Evolutionary conservation across 208 protist genomes (phyloP), one percentile per base, ranked within the genome.

Genomic region (Angomonas deanei): DNA sequence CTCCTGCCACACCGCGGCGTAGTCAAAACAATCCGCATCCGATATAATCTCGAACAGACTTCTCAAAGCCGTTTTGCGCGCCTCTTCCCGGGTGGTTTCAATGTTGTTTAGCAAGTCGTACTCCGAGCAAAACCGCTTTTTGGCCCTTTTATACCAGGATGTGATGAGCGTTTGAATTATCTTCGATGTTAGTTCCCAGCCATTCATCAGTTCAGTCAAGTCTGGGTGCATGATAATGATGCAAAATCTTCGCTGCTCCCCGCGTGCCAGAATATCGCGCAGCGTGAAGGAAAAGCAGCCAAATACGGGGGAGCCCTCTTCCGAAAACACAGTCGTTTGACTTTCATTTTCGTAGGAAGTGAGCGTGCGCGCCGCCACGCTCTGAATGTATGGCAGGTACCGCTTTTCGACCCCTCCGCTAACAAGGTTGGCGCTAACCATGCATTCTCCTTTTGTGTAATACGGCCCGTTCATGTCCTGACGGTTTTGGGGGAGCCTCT

Each of bases 211-310:
- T 59, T 83, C 74, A 58, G 72, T 61, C 52, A 76, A 72, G 36
- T 69, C 74, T 15, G 76, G 79, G 61, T 91, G 84, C 27, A 80
- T 59, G 23, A 92, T 78, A 27, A 92, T 58, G 6, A 94, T 53
- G 50, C 84, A 91, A 66, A 91, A 92, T 11, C 78, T 75, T 2
- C 88, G 58, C 66, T 82, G 76, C 56, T 94, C 79, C n/a, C 88
- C 88, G 24, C 88, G 76, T 6, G 88, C 84, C 1, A 91, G 60
- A 56, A 94, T 92, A 70, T 94, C 88, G n/a, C 67, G 63, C 23
- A 94, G 66, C 49, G 71, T 84, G 66, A 94, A 94, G 17, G 73
- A 60, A 58, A 91, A 66, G 57, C 84, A 83, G 27, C 80, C 84
- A 5, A 83, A 73, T 42, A 70, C 71, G 17, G 84, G 82, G n/a